Evolutionary conservation across 2,329 filamentous ascomycete species (phyloP), one percentile per base, ranked within the genome.

Genomic region (Nannizzia gypsea): DNA sequence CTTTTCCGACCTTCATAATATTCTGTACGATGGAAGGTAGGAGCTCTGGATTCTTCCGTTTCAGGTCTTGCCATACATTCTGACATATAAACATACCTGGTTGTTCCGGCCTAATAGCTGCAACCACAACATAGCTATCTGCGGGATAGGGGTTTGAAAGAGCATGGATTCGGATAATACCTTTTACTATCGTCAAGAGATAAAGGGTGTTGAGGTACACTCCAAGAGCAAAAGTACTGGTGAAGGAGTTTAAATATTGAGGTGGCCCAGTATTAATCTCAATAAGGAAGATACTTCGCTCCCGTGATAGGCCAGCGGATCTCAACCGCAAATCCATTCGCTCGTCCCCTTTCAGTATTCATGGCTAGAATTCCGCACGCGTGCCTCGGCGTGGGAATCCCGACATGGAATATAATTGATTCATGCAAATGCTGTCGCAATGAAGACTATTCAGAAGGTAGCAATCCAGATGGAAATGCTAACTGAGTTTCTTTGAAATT

Each of bases 221-320:
- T 6, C 67, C 67, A 44, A 68, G 68, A 1, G 62, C 61, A 13
- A 56, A 26, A 2, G 38, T 42, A 11, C 57, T 40, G 22, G 64
- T 63, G 4, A 40, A 40, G 13, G 55, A 28, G 2, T 36, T 61
- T 22, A 56, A 28, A 22, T 59, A 50, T 5, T 68, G 68, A 3
- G 68, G 66, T 1, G 63, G 62, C 3, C 69, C 63, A 15, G 65
- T 42, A 60, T 71, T 71, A 40, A 71, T 63, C 57, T 71, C 69
- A 36, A 68, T 65, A 9, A 70, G 54, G 34, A 52, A 66, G 54
- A 54, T 60, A 20, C 50, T 28, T 60, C 56, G 63, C 50, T 31
- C 40, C 6, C 15, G 20, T 22, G 20, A 28, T 17, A 22, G 20
- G 11, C 20, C 11, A 13, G 22, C 17, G 6, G 20, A 6, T 6